These are phyloP conservation scores for Dactylonectria estremocensis DNA, from an alignment of 2,329 filamentous ascomycete species.

Conservation along the genomic window DNA sequence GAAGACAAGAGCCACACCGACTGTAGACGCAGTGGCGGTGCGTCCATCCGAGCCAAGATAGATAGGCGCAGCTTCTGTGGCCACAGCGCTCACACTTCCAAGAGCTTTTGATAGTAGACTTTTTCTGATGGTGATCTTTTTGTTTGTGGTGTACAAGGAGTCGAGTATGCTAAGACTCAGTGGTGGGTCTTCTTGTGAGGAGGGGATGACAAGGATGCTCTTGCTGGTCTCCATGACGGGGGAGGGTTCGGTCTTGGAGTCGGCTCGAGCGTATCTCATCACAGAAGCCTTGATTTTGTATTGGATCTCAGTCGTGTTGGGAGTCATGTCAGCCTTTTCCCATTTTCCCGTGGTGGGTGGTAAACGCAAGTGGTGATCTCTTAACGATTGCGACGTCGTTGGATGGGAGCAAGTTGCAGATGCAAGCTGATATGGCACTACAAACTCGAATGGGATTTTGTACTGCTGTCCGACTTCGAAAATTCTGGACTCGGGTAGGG, in stretches of 20 bases:
- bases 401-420: neutral
- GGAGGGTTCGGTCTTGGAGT: neutral
- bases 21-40: neutral
- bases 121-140: neutral
- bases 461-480: neutral
- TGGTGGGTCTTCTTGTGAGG: constrained; percentile 1
- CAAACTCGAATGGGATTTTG: constrained; percentile 3
- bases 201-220: neutral
- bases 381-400: neutral
- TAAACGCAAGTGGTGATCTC: constrained; percentile 11
- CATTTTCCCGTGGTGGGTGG: constrained; percentile 38
- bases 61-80: neutral
- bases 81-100: neutral
- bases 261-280: neutral
- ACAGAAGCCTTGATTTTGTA: constrained; percentile 39
- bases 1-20: neutral
- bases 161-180: neutral
- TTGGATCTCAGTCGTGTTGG: constrained; percentile 35
- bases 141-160: neutral
- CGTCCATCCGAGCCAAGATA: neutral
- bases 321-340: constrained; percentile 43
- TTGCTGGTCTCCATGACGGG: constrained; percentile 1
- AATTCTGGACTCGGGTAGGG: neutral
- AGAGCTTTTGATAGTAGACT: neutral
- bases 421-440: neutral